phyloP scores from a whole-genome alignment of 768 basidiomycete species.

The Rubroboletus pulcherrimus region DNA sequence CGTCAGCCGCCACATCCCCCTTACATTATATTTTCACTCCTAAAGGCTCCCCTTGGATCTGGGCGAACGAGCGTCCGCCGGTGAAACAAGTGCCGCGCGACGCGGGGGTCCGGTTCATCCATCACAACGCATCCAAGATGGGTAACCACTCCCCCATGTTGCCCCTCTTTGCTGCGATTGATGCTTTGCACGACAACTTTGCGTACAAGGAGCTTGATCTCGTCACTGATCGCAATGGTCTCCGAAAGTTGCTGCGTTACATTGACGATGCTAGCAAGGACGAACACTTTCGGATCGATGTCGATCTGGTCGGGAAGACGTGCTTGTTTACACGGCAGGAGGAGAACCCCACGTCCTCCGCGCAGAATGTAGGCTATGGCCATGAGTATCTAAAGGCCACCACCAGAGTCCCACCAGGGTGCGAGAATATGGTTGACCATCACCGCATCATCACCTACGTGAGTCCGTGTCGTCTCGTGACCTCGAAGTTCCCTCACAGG shows the following conservation, averaged over 20 bases:
- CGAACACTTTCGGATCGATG: conserved; percentile 63
- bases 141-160: conserved; percentile 38
- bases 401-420: conserved; percentile 45
- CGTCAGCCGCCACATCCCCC: not conserved
- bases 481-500: not conserved
- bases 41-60: conserved; percentile 57
- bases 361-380: conserved; percentile 45
- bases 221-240: conserved; percentile 62
- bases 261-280: conserved; percentile 15
- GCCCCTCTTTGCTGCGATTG: conserved; percentile 60
- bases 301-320: conserved; percentile 59
- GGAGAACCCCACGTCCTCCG: conserved; percentile 26
- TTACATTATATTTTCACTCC: not conserved
- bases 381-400: conserved; percentile 58
- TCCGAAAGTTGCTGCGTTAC: conserved; percentile 64
- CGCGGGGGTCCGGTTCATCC: conserved; percentile 43
- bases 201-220: conserved; percentile 36
- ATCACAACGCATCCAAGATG: conserved; percentile 55
- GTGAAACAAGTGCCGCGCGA: conserved; percentile 58
- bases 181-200: conserved; percentile 33
- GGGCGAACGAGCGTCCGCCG: conserved; percentile 44
- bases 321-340: conserved; percentile 58
- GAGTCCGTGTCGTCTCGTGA: conserved; percentile 21
- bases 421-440: conserved; percentile 51
- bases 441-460: conserved; percentile 64